phyloP scores from a whole-genome alignment of 1,139 yeast genomes.

The Magnusiomyces tetraspermus region DNA sequence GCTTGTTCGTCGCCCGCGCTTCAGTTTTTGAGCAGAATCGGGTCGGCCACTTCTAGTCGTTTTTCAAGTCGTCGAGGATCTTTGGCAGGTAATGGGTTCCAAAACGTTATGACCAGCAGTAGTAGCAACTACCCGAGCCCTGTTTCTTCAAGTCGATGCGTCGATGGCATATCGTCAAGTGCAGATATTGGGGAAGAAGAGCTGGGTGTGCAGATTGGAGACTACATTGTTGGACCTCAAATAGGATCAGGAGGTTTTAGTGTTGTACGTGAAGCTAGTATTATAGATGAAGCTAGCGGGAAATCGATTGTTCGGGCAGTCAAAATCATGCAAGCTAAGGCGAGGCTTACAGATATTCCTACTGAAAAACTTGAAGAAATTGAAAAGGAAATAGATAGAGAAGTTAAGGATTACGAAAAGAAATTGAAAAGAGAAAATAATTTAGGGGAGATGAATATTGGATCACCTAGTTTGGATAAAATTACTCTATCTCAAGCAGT shows the following conservation, averaged over 20 bases:
- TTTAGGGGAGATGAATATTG: no score
- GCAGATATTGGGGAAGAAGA: constrained; percentile 17
- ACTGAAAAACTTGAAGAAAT: neutral
- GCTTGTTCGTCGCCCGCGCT: neutral
- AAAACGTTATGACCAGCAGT: neutral
- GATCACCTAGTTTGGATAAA: no score
- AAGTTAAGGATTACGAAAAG: neutral
- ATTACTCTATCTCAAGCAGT: no score
- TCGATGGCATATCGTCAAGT: neutral
- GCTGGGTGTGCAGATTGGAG: constrained; percentile 44
- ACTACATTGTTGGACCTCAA: constrained; percentile 47
- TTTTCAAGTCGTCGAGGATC: neutral
- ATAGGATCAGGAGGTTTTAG: constrained; percentile 94
- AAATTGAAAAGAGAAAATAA: neutral
- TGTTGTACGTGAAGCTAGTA: constrained; percentile 60
- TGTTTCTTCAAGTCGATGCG: no score
- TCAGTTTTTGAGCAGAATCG: neutral
- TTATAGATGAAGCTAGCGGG: constrained; percentile 33
- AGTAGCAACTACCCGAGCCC: neutral
- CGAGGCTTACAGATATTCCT: neutral
- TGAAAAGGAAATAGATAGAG: neutral
- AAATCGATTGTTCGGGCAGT: constrained; percentile 47
- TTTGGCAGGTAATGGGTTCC: neutral
- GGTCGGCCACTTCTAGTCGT: neutral
- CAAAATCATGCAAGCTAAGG: constrained; percentile 50